A percentile compares a stretch with the other conserved stretches of the same genome.
phyloP scores from a whole-genome alignment of 2,329 filamentous ascomycete species.

The Tympanopsis confertula region DNA sequence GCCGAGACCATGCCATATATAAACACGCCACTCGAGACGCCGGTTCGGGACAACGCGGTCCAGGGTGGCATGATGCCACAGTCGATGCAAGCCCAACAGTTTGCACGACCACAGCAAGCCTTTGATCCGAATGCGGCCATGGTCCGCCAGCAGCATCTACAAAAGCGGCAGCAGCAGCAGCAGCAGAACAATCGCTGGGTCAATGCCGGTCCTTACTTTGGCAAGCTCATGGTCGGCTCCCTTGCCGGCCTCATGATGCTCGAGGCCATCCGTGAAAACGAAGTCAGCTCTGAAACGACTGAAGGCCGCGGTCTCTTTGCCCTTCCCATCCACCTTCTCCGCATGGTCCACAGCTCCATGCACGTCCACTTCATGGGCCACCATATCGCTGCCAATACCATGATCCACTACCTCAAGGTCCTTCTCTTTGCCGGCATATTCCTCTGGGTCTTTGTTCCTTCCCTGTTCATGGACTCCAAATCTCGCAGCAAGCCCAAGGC shows the following conservation, averaged over 20 bases:
- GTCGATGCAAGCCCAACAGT: conserved; percentile 40
- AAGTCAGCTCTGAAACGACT: conserved; percentile 51
- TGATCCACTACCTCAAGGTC: conserved; percentile 39
- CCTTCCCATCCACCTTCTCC: conserved; percentile 47
- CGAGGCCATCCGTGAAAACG: conserved; percentile 62
- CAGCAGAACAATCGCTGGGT: conserved; percentile 29
- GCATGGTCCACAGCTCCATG: conserved; percentile 30
- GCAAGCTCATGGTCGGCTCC: conserved; percentile 84
- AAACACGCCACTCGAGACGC: conserved; percentile 28
- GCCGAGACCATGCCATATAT: conserved; percentile 29
- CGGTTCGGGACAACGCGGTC: conserved; percentile 23
- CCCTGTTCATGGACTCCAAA: conserved; percentile 27
- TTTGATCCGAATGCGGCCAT: conserved; percentile 11
- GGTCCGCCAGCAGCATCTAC: neutral
- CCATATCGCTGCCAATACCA: conserved; percentile 27
- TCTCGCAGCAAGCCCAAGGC: conserved; percentile 20
- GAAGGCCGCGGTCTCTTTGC: conserved; percentile 57
- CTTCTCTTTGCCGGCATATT: conserved; percentile 38
- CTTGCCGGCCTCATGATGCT: conserved; percentile 85
- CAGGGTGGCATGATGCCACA: conserved; percentile 50
- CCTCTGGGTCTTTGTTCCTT: conserved; percentile 42
- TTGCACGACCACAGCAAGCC: conserved; percentile 26
- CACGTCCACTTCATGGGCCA: conserved; percentile 43
- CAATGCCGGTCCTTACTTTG: conserved; percentile 41
- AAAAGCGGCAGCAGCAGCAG: conserved; percentile 1